These are phyloP conservation scores for Plasmodium cynomolgi DNA, from an alignment of 169 alveolate genomes.

Conservation along the genomic window DNA sequence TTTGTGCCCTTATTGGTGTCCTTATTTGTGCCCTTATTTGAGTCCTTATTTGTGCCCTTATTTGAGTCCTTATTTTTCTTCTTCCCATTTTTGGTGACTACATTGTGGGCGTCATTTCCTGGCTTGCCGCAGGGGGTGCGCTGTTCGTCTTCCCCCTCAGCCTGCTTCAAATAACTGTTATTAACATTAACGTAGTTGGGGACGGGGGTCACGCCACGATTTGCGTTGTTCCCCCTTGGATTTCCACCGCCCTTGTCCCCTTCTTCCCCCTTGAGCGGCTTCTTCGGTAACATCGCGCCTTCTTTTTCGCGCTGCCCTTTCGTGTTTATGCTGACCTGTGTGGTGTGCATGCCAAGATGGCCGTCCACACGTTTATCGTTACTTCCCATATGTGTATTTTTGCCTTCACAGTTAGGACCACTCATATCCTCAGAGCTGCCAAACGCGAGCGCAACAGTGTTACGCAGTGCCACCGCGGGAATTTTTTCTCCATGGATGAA, in stretches of 20 bases:
- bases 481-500: background rate
- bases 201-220: background rate
- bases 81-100: background rate
- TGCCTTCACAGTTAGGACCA: background rate
- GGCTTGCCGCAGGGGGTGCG: background rate
- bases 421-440: background rate
- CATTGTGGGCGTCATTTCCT: background rate
- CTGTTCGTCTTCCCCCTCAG: background rate
- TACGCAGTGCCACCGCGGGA: background rate
- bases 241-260: background rate
- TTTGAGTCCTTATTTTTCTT: background rate
- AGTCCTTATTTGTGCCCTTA: too few relatives aligned
- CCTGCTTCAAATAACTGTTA: background rate
- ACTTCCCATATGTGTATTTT: background rate
- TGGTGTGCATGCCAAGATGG: background rate
- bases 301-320: constrained; percentile 3
- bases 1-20: too few relatives aligned
- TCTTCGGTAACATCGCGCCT: background rate
- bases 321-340: background rate
- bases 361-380: background rate
- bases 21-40: too few relatives aligned
- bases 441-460: background rate
- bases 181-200: background rate
- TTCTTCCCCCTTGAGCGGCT: background rate
- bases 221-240: background rate